These are phyloP conservation scores for Colletotrichum chlorophyti DNA, from an alignment of 2,329 filamentous ascomycete species.

Conservation along the genomic window DNA sequence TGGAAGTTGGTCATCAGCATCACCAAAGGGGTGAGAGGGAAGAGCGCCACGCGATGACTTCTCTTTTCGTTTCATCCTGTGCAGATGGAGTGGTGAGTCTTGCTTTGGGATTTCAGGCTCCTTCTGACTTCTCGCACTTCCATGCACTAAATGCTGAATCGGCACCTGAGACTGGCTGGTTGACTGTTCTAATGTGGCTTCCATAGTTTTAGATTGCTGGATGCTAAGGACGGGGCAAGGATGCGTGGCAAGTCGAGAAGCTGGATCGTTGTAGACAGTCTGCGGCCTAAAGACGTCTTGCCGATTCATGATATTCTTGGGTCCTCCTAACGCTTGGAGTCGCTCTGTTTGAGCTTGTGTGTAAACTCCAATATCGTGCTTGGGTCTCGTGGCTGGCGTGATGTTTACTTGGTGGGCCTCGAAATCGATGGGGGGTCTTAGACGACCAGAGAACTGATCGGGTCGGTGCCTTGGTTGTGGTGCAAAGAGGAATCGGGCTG, in stretches of 20 bases:
- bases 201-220: background rate
- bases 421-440: background rate
- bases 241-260: too few relatives aligned
- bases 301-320: too few relatives aligned
- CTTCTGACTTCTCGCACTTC: too few relatives aligned
- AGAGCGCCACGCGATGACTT: background rate
- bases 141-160: background rate
- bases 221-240: background rate
- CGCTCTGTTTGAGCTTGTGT: too few relatives aligned
- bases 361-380: too few relatives aligned
- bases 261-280: too few relatives aligned
- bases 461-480: conserved; percentile 2
- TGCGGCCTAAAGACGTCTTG: too few relatives aligned
- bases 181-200: background rate
- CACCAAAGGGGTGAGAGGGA: background rate
- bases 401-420: too few relatives aligned
- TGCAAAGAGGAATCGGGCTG: background rate
- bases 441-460: conserved; percentile 20
- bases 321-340: too few relatives aligned
- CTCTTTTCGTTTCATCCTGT: background rate
- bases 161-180: background rate
- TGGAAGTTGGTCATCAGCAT: conserved; percentile 11
- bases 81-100: background rate
- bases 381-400: too few relatives aligned
- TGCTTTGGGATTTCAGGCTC: too few relatives aligned